These are phyloP conservation scores for Mucor velutinosus DNA, from an alignment of 371 early-diverging fungal genomes.

Conservation along the genomic window DNA sequence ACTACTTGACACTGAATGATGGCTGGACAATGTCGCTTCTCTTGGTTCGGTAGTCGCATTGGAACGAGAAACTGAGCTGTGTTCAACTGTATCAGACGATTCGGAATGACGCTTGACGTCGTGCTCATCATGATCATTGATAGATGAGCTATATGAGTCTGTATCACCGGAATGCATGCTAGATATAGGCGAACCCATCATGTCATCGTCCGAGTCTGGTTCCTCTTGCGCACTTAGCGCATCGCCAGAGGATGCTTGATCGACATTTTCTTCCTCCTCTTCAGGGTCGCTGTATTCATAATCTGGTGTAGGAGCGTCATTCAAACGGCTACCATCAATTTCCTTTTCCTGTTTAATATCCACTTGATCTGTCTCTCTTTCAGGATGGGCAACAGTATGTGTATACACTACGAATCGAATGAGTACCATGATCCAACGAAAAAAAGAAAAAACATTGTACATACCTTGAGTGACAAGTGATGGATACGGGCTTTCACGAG, in stretches of 20 bases:
- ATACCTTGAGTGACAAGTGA: not conserved
- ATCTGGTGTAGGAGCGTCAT: not conserved
- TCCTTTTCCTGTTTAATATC: not conserved
- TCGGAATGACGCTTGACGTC: too few species aligned
- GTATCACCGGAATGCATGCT: not conserved
- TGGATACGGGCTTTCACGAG: not conserved
- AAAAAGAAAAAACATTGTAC: not conserved
- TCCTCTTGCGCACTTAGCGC: not conserved
- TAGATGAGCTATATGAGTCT: not conserved
- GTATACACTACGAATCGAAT: not conserved
- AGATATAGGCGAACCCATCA: not conserved
- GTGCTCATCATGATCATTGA: not conserved
- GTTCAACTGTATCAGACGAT: too few species aligned
- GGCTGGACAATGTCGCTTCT: not conserved
- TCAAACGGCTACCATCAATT: not conserved
- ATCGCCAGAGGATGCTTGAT: not conserved
- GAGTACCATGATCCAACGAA: not conserved
- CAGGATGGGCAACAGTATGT: not conserved
- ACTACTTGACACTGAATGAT: not conserved
- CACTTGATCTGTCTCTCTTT: not conserved
- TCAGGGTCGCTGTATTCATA: constrained; percentile 8
- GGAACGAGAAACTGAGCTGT: not conserved
- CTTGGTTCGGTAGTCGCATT: not conserved
- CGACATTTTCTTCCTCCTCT: not conserved
- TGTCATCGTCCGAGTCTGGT: not conserved